phyloP scores from a whole-genome alignment of 805 yeast genomes.

The Jamesozyma lodderae region DNA sequence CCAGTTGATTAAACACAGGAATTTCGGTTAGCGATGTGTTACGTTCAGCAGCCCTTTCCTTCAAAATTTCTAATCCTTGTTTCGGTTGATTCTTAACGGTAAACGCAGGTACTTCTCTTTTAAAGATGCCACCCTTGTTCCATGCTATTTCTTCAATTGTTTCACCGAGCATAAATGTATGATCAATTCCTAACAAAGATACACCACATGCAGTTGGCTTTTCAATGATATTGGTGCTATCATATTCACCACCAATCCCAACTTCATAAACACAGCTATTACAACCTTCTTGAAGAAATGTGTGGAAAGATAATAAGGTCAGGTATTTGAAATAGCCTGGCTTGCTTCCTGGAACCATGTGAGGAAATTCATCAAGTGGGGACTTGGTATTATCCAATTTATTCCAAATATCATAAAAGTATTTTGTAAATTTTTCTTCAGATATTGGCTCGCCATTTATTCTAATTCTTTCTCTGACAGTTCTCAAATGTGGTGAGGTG shows the following conservation, averaged over 20 bases:
- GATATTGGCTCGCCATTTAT: constrained; percentile 80
- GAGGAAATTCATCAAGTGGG: constrained; percentile 53
- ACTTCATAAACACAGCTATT: constrained; percentile 94
- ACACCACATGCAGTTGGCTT: constrained; percentile 81
- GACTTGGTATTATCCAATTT: constrained; percentile 50
- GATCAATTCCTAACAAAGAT: constrained; percentile 84
- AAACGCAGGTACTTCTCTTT: constrained; percentile 55
- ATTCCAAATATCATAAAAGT: constrained; percentile 94
- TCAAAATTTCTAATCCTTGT: constrained; percentile 46
- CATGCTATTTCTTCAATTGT: constrained; percentile 87
- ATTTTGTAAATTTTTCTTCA: constrained; percentile 72
- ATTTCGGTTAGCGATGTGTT: constrained; percentile 45
- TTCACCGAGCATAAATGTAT: constrained; percentile 74
- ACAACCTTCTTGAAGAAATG: constrained; percentile 80
- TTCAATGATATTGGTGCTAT: constrained; percentile 83
- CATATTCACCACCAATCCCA: constrained; percentile 97
- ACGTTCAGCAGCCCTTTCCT: constrained; percentile 62
- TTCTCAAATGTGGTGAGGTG: constrained; percentile 90
- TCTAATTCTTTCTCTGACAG: constrained; percentile 85
- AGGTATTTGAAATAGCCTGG: constrained; percentile 91
- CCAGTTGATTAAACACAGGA: constrained; percentile 33
- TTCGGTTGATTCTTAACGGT: constrained; percentile 51
- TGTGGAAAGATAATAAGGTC: constrained; percentile 84
- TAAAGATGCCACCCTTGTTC: constrained; percentile 94
- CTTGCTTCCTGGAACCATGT: constrained; percentile 60